These are phyloP conservation scores for Ceratobasidium sp. DNA, from an alignment of 1,284 basidiomycete genomes.

Conservation along the genomic window DNA sequence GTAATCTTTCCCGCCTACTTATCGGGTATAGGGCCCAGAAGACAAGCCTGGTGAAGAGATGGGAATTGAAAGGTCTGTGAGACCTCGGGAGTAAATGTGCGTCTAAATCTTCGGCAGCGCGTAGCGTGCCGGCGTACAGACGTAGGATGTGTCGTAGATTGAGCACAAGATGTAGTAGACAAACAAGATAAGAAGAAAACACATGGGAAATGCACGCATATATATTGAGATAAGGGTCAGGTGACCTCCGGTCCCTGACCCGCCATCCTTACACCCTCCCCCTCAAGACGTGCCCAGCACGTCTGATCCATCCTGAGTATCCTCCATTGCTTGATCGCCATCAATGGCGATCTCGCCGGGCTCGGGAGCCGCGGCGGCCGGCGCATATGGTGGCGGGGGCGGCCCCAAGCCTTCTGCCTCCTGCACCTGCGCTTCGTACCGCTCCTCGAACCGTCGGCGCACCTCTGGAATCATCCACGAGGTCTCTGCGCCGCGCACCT, in stretches of 20 bases:
- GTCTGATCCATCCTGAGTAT: too few relatives aligned
- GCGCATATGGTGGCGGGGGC: not conserved
- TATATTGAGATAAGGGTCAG: slow-evolving; percentile 10
- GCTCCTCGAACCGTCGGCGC: not conserved
- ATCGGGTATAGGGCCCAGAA: too few relatives aligned
- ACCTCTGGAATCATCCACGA: not conserved
- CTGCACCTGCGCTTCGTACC: not conserved
- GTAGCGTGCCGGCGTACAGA: not conserved
- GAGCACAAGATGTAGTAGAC: slow-evolving; percentile 1
- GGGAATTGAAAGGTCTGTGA: not conserved
- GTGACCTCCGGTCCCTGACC: slow-evolving; percentile 2
- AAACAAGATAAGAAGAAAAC: not conserved
- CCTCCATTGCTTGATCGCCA: too few relatives aligned
- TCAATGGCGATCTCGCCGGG: too few relatives aligned
- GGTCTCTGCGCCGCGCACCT: not conserved
- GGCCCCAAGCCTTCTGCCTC: not conserved
- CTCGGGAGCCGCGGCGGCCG: too few relatives aligned
- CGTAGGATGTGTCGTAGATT: not conserved
- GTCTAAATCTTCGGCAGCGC: too few relatives aligned
- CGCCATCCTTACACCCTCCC: not conserved
- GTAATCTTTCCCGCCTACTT: too few relatives aligned
- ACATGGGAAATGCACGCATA: not conserved
- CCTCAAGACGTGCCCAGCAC: too few relatives aligned
- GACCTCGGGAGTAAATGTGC: not conserved
- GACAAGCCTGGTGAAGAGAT: too few relatives aligned